Evolutionary conservation across 805 yeast genomes (phyloP), one percentile per base, ranked within the genome.

Genomic region (Wickerhamomyces alni): DNA sequence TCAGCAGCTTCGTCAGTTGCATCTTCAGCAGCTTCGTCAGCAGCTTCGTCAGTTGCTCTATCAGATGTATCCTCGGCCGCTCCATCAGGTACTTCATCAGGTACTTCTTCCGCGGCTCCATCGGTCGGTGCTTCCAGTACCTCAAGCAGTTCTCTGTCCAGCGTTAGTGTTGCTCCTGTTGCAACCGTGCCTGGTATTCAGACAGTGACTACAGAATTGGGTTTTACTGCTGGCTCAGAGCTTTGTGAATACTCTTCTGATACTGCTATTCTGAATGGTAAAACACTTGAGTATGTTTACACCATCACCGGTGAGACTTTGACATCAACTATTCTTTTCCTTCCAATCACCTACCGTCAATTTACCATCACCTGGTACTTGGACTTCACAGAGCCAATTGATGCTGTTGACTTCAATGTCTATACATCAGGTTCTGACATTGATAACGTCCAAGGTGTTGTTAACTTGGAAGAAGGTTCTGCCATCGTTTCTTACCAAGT

Each of bases 361-460:
- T 33, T 30, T 22, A 41, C 48, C 21, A 15, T 48, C 27, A 46
- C 48, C 11, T 48, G 52, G 52, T 42, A 35, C 38, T 46, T 48
- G 30, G 17, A 38, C 24, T 48, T 48, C 34, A 28, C 31, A 8
- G 41, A 43, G 17, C 30, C 38, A 2, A 10, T 41, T 8, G 33
- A 40, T 36, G 51, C 50, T 12, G 17, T 39, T 19, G 43, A 30
- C 8, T 49, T 49, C 36, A 24, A 34, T 13, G 41, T 35, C 15
- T 35, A 34, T 24, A n/a, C 21, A 10, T 15, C 34, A 8, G 54
- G 48, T 13, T 4, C 26, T 5, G 28, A 37, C 10, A 28, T 49
- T 12, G 7, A 28, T 8, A 29, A 39, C 31, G 13, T 43, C 8
- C 15, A 19, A 6, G 53, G 47, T 33, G 32, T 9, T 6, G 52